Base-by-base conservation (phyloP, 257 asterid species). In the Petunia axillaris region DNA sequence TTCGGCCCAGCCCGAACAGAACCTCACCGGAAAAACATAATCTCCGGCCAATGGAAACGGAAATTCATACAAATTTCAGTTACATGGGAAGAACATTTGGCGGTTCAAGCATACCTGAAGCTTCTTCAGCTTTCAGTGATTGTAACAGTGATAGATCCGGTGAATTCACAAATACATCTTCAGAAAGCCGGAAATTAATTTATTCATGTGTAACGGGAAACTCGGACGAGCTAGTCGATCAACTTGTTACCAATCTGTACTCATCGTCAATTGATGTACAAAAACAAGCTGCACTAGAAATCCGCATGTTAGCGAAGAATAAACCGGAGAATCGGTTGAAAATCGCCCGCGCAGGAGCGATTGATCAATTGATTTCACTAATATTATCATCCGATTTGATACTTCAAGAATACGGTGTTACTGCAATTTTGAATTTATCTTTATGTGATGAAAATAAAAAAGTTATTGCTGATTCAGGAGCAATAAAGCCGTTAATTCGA, bases 111-210 rank as follows among this genome's bases (percentile, higher is more conserved):
- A 78, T 87, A 81, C 78, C 83, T 50, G 91, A 87, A 16, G 79
- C 85, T 71, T 89, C 97, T 37, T 88, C 97, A 73, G 97, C 99
- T 84, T 95, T 95, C 86, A 95, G 99, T 84, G 97, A 95, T 77
- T 95, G 99, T 82, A 89, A 91, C 87, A 92, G 97, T 81, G 99
- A 95, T 80, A 85, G 91, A 90, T 95, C 99, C 91, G 94, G 98
- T 79, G 99, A 95, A 82, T 93, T 93, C 80, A 90, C 90, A 41
- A 86, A 94, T 57, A 54, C 97, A 0, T 90, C 97, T 2, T 88
- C 94, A 0, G 89, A 89, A 83, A 92, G 90, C 91, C 97, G 97
- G 71, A 92, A 93, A 55, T 85, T 93, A 10, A 41, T 93, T 81
- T 85, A 89, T 80, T 71, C 97, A 55, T 89, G 98, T 84, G 90